Conservation (phyloP, 148 eudicot genomes). For the Talinum fruticosum region DNA sequence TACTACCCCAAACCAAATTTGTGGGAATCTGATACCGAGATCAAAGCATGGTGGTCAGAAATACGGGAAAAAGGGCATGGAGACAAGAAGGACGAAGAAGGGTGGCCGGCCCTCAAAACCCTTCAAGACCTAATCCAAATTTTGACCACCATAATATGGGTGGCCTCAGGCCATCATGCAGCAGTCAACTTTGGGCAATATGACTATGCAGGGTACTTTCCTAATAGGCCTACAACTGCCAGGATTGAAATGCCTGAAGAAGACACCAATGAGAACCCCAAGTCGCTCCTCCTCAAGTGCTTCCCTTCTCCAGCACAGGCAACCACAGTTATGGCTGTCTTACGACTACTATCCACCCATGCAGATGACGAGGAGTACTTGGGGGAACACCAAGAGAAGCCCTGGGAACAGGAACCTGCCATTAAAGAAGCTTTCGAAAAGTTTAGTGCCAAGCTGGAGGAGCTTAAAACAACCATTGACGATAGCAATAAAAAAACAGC, state of each 20-base stretch:
- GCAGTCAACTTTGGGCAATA: no score
- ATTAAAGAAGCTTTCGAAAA: constrained; percentile 52
- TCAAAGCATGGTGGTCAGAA: constrained; percentile 75
- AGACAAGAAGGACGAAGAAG: constrained; percentile 59
- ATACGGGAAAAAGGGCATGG: constrained; percentile 51
- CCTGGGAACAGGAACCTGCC: constrained; percentile 36
- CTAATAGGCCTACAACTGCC: constrained; percentile 60
- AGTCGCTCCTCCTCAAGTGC: constrained; percentile 30
- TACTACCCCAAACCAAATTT: constrained; percentile 45
- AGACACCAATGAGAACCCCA: constrained; percentile 48
- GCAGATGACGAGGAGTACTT: constrained; percentile 69
- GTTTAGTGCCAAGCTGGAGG: constrained; percentile 43
- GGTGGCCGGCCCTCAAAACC: constrained; percentile 83
- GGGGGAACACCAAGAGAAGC: constrained; percentile 37
- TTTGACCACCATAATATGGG: no score
- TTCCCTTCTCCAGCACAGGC: constrained; percentile 70
- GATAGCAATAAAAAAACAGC: constrained; percentile 39
- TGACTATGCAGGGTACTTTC: constrained; percentile 56
- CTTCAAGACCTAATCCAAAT: no score
- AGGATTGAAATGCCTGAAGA: constrained; percentile 57
- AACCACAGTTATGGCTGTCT: constrained; percentile 45
- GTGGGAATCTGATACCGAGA: constrained; percentile 47
- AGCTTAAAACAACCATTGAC: constrained; percentile 55
- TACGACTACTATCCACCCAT: constrained; percentile 55
- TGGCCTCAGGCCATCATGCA: no score